phyloP scores from a whole-genome alignment of 805 yeast species.

The Cyberlindnera petersonii region DNA sequence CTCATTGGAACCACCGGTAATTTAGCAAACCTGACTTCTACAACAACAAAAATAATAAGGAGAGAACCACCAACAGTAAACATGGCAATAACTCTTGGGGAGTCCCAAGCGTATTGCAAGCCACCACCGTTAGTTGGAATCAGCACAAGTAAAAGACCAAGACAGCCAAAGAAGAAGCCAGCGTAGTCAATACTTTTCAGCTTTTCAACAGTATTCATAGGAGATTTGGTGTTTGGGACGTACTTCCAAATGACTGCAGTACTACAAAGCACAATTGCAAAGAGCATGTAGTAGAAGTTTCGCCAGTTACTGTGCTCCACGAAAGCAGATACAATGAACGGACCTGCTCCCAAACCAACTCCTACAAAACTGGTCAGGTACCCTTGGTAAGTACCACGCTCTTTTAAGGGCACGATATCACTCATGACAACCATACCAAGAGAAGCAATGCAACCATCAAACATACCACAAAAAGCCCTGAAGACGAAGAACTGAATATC shows the following conservation, averaged over 20 bases:
- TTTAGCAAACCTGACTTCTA: conserved; percentile 41
- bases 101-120: conserved; percentile 51
- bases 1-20: conserved; percentile 54
- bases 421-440: conserved; percentile 50
- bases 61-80: conserved; percentile 40
- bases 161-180: conserved; percentile 47
- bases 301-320: conserved; percentile 37
- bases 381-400: conserved; percentile 57
- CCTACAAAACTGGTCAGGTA: conserved; percentile 49
- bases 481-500: conserved; percentile 48
- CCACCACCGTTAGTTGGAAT: conserved; percentile 66
- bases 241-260: conserved; percentile 41
- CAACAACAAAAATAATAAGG: conserved; percentile 40
- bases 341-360: conserved; percentile 44
- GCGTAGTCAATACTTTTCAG: conserved; percentile 50
- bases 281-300: conserved; percentile 37
- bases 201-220: conserved; percentile 35
- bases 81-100: conserved; percentile 38
- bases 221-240: conserved; percentile 35
- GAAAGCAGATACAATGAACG: conserved; percentile 41
- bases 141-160: conserved; percentile 43
- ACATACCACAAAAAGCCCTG: conserved; percentile 56
- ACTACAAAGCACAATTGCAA: conserved; percentile 42
- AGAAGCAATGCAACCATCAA: conserved; percentile 50
- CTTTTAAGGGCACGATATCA: conserved; percentile 49